Base-by-base conservation (phyloP, 169 alveolate genomes). In the Cryptosporidium viatorum region DNA sequence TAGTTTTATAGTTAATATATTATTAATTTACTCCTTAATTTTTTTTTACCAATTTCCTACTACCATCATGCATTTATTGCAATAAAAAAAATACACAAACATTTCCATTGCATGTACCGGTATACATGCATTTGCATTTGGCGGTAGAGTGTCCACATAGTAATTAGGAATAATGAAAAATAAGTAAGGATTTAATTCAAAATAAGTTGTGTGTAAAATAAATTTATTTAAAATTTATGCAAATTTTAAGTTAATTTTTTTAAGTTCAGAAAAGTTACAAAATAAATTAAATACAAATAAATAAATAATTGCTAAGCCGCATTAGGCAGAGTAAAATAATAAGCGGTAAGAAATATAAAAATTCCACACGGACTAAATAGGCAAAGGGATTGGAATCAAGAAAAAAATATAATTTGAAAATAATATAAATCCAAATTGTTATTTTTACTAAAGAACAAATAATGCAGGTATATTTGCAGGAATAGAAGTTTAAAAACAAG, bases 371-470 rank as follows among this genome's bases (percentile, higher is more conserved):
- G 43, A 23, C 71, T 33, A 65, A 21, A n/a, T n/a, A 6, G 35
- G 35, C 35, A 55, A 48, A 51, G 50, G 71, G 71, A 65, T 65
- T 65, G 71, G 71, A 65, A 65, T 65, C 71, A 33, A 31, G 71
- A 65, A 65, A 65, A 65, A 65, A 65, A 65, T 23, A 65, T 65
- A 65, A 65, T 65, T 65, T 65, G 71, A 65, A 65, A 65, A 65
- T 35, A 65, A 65, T 65, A 65, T 65, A 65, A 33, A 7, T 26
- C 71, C 3, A 31, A 2, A n/a, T 65, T 14, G 21, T 18, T 48
- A 48, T 48, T 48, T 48, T 16, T 14, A 12, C 55, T 14, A 48
- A 23, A 48, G 7, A 48, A 48, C 55, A 48, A 0, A 48, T 14
- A 2, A 48, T 48, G 55, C 23, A 48, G 21, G 55, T 48, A 48